These are phyloP conservation scores for Dimocarpus longan DNA, from an alignment of 345 rosid species.

Conservation along the genomic window DNA sequence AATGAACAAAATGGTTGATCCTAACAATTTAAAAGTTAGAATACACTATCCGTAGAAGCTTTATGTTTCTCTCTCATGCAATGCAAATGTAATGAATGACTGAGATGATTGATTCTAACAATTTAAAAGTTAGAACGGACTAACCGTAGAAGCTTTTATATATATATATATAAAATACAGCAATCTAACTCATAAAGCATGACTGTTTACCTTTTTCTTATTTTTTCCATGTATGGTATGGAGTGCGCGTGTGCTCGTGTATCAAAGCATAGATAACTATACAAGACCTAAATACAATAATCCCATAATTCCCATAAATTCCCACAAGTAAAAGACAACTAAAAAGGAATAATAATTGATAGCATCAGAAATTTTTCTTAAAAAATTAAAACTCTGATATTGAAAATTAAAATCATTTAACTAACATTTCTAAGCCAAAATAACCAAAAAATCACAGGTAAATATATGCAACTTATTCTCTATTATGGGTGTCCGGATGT, in stretches of 20 bases:
- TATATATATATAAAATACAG: not conserved
- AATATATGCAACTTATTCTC: not conserved
- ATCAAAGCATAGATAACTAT: not conserved
- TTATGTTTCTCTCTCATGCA: too few relatives aligned
- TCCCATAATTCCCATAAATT: not conserved
- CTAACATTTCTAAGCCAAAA: not conserved
- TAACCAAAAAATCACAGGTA: not conserved
- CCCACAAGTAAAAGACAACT: not conserved
- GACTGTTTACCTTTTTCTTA: not conserved
- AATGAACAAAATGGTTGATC: too few relatives aligned
- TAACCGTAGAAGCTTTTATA: too few relatives aligned
- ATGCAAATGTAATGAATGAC: too few relatives aligned
- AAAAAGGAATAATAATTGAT: not conserved
- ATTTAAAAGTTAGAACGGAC: too few relatives aligned
- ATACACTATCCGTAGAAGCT: too few relatives aligned
- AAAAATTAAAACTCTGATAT: not conserved
- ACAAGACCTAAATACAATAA: not conserved
- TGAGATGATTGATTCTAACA: too few relatives aligned
- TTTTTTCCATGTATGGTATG: not conserved
- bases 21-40: too few relatives aligned
- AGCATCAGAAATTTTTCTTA: not conserved
- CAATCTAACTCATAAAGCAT: not conserved
- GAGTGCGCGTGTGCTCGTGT: not conserved
- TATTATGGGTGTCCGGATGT: not conserved
- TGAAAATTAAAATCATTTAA: not conserved